These are phyloP conservation scores for Leucoagaricus sp. DNA, from an alignment of 1,284 basidiomycete genomes.

Conservation along the genomic window DNA sequence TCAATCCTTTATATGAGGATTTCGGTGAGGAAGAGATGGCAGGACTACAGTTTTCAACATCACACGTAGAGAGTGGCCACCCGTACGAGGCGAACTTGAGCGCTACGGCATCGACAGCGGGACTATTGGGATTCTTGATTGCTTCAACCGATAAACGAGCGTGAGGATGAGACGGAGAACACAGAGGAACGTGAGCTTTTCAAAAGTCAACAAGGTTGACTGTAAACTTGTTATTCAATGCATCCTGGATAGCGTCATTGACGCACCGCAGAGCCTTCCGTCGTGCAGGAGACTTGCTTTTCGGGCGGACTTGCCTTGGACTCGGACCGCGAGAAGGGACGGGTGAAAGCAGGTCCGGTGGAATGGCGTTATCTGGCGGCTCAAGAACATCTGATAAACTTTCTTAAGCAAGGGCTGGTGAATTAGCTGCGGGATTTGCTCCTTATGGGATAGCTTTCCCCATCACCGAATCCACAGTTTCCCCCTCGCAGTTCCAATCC, in stretches of 20 bases:
- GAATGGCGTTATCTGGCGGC: constrained; percentile 64
- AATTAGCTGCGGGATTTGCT: constrained; percentile 57
- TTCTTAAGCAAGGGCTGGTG: constrained; percentile 45
- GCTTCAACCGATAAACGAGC: no score
- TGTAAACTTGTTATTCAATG: constrained; percentile 66
- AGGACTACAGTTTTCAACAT: no score
- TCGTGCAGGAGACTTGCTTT: constrained; percentile 77
- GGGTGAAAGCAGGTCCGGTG: constrained; percentile 73
- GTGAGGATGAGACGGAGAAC: no score
- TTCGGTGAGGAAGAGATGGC: no score
- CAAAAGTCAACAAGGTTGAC: no score
- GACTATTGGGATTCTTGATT: no score
- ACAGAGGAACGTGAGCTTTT: no score
- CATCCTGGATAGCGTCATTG: constrained; percentile 69
- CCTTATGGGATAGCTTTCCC: constrained; percentile 63
- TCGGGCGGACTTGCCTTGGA: constrained; percentile 67
- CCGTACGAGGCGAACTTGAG: no score
- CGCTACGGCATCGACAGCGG: no score
- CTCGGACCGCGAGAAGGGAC: constrained; percentile 78
- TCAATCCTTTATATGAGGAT: no score
- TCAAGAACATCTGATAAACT: constrained; percentile 59
- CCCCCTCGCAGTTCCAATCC: constrained; percentile 68
- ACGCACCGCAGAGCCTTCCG: constrained; percentile 80
- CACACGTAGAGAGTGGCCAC: no score
- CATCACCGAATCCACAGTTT: constrained; percentile 64